These are phyloP conservation scores for Amphicarpaea edgeworthii DNA, from an alignment of 306 rosid genomes.

Conservation along the genomic window DNA sequence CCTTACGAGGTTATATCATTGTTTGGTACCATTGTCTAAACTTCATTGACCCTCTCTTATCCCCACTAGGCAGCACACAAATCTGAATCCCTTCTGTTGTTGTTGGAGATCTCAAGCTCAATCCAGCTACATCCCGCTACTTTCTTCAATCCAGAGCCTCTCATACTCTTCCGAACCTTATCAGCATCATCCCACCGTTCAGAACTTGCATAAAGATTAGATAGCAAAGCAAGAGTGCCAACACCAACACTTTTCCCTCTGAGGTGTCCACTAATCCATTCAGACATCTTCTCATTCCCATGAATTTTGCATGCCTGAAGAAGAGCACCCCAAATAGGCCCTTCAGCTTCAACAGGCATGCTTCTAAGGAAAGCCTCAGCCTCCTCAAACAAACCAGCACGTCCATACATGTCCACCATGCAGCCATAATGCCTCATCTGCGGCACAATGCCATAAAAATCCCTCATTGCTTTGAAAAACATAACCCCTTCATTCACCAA, in stretches of 20 bases:
- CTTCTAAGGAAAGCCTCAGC: slow-evolving; percentile 62
- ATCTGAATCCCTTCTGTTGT: slow-evolving; percentile 20
- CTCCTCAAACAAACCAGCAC: slow-evolving; percentile 67
- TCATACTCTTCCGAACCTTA: slow-evolving; percentile 63
- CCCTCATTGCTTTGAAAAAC: slow-evolving; percentile 70
- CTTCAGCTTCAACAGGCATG: slow-evolving; percentile 55
- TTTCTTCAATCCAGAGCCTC: slow-evolving; percentile 66
- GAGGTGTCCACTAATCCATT: slow-evolving; percentile 57
- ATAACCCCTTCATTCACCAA: slow-evolving; percentile 52
- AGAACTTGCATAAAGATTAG: slow-evolving; percentile 68
- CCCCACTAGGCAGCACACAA: slow-evolving; percentile 29
- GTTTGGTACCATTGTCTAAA: slow-evolving; percentile 5
- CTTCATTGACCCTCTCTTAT: slow-evolving; percentile 19
- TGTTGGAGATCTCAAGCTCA: slow-evolving; percentile 51
- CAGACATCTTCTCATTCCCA: slow-evolving; percentile 64
- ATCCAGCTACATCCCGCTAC: slow-evolving; percentile 68
- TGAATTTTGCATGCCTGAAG: slow-evolving; percentile 74
- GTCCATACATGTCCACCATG: slow-evolving; percentile 60
- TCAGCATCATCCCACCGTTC: slow-evolving; percentile 77
- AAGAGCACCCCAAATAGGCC: slow-evolving; percentile 76
- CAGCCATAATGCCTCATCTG: slow-evolving; percentile 59
- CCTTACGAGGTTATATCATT: neutral
- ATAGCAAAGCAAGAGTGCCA: slow-evolving; percentile 74
- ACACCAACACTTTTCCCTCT: slow-evolving; percentile 46
- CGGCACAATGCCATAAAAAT: slow-evolving; percentile 55